Conservation (phyloP, 2,329 filamentous ascomycete genomes). For the Pseudogymnoascus sp. region DNA sequence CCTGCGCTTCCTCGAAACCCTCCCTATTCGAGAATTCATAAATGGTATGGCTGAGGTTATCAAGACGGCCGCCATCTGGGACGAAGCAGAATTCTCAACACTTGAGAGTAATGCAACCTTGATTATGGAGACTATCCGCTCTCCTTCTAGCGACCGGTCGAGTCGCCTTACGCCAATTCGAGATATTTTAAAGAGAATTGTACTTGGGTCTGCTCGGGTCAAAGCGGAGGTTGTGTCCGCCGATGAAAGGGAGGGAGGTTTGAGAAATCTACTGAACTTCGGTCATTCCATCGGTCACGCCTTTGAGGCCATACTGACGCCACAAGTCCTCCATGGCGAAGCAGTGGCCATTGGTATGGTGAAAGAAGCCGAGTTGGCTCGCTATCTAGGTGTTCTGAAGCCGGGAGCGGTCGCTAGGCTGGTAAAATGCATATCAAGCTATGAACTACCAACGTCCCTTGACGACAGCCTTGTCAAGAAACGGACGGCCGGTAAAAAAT, state of each 20-base stretch:
- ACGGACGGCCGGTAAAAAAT: constrained; percentile 78
- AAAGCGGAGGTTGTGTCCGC: constrained; percentile 92
- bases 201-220: constrained; percentile 82
- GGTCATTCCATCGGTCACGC: constrained; percentile 97
- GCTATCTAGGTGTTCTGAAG: constrained; percentile 77
- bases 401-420: constrained; percentile 84
- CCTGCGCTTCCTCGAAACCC: constrained; percentile 79
- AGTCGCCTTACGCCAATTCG: constrained; percentile 63
- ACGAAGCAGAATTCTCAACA: constrained; percentile 76
- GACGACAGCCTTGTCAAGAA: constrained; percentile 76
- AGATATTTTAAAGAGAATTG: constrained; percentile 66
- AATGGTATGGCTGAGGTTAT: constrained; percentile 99
- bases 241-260: constrained; percentile 87
- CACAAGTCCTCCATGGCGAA: constrained; percentile 91
- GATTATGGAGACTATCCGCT: constrained; percentile 67
- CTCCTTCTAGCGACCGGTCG: constrained; percentile 44
- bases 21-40: constrained; percentile 87
- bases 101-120: constrained; percentile 74
- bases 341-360: constrained; percentile 98
- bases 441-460: constrained; percentile 78
- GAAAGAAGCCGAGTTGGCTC: constrained; percentile 88
- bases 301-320: constrained; percentile 89
- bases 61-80: constrained; percentile 96
- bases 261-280: constrained; percentile 93
- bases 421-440: constrained; percentile 89